phyloP scores from a whole-genome alignment of 495 filamentous ascomycete genomes.

The Neurospora discreta region DNA sequence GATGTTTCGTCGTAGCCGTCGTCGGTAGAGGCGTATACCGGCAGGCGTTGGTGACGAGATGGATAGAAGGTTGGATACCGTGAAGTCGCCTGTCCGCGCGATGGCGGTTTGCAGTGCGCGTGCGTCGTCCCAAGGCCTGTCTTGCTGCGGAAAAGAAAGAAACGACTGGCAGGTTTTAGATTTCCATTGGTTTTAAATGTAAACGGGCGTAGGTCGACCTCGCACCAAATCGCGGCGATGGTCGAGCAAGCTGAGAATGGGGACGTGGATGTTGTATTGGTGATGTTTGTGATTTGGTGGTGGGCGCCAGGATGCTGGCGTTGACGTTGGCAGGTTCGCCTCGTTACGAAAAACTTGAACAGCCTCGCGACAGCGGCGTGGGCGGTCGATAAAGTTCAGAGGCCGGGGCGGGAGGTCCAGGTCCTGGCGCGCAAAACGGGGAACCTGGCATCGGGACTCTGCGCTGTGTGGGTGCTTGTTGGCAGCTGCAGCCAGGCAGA shows the following conservation, averaged over 20 bases:
- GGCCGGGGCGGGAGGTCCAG: background rate
- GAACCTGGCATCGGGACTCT: background rate
- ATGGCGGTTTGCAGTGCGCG: constrained; percentile 8
- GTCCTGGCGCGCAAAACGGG: background rate
- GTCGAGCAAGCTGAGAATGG: constrained; percentile 1
- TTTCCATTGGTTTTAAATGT: constrained; percentile 10
- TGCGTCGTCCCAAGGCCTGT: constrained; percentile 1
- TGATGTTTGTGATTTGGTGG: background rate
- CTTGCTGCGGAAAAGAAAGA: background rate
- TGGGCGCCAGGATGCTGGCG: background rate
- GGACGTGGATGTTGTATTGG: background rate
- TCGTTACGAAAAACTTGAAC: background rate
- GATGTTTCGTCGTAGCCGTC: background rate
- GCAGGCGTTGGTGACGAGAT: background rate
- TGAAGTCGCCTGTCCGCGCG: constrained; percentile 5
- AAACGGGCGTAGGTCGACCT: background rate
- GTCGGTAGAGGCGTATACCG: background rate
- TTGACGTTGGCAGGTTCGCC: background rate
- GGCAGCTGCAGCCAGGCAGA: background rate
- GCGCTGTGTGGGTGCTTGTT: background rate
- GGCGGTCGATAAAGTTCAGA: background rate
- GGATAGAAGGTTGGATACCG: background rate
- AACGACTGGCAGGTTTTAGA: constrained; percentile 1
- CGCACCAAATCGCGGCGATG: constrained; percentile 10
- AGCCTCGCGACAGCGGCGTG: background rate